Evolutionary conservation across 1,284 basidiomycete genomes (phyloP).

Genomic region (Hymenochaete sp.): DNA sequence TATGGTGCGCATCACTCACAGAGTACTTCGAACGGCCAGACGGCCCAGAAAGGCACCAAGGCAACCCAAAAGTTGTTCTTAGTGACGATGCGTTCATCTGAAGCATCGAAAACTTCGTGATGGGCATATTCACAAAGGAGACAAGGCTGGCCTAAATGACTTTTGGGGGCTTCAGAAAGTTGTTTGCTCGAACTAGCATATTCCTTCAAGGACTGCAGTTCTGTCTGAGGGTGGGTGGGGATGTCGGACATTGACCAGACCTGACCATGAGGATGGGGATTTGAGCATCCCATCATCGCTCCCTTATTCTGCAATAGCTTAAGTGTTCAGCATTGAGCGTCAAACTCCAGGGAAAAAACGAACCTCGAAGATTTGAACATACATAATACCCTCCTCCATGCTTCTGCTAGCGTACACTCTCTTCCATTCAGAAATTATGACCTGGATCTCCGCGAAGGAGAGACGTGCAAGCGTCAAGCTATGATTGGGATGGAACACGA

Average conservation of each 20-base stretch:
- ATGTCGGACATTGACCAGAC: slow-evolving; percentile 77
- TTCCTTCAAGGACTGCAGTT: slow-evolving; percentile 50
- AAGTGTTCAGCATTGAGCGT: neutral
- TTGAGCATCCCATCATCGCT: slow-evolving; percentile 92
- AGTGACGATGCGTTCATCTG: slow-evolving; percentile 56
- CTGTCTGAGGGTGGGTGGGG: slow-evolving; percentile 63
- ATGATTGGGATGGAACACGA: slow-evolving; percentile 86
- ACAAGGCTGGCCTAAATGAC: slow-evolving; percentile 55
- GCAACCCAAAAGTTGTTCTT: slow-evolving; percentile 79
- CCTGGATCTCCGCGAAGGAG: slow-evolving; percentile 48
- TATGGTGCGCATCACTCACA: slow-evolving; percentile 32
- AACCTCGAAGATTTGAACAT: slow-evolving; percentile 88
- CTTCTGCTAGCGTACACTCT: slow-evolving; percentile 59
- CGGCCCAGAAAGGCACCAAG: slow-evolving; percentile 93
- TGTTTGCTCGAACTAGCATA: slow-evolving; percentile 39
- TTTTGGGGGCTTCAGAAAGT: slow-evolving; percentile 42
- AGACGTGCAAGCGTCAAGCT: slow-evolving; percentile 85
- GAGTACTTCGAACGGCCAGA: slow-evolving; percentile 90
- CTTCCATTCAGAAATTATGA: slow-evolving; percentile 73
- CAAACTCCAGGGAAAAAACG: slow-evolving; percentile 12
- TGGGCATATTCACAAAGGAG: slow-evolving; percentile 82
- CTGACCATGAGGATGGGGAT: slow-evolving; percentile 94
- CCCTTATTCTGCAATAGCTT: slow-evolving; percentile 74
- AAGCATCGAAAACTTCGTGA: slow-evolving; percentile 47
- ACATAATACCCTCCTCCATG: slow-evolving; percentile 55